Conservation (phyloP, 768 basidiomycete species). For the Phaffia australis region DNA sequence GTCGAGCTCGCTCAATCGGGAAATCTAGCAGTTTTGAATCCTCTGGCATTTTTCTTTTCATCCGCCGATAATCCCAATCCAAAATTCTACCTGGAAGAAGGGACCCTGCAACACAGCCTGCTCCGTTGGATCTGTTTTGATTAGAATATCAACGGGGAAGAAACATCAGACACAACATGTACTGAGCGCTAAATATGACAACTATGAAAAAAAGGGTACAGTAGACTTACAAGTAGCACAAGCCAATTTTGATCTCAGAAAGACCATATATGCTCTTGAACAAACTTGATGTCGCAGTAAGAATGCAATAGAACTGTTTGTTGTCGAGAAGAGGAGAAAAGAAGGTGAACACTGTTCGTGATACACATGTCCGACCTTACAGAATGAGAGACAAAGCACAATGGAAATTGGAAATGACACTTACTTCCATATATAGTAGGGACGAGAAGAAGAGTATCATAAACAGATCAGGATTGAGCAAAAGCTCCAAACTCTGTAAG, state of each 20-base stretch:
- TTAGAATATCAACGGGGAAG: no score
- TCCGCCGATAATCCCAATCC: slow-evolving; percentile 53
- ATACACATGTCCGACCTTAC: slow-evolving; percentile 37
- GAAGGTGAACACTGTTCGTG: slow-evolving; percentile 43
- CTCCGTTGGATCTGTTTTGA: slow-evolving; percentile 43
- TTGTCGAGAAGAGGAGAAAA: slow-evolving; percentile 49
- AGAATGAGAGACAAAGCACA: background rate
- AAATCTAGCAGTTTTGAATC: slow-evolving; percentile 28
- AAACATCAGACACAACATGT: no score
- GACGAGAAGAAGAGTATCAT: slow-evolving; percentile 33
- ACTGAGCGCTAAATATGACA: no score
- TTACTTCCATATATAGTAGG: slow-evolving; percentile 29
- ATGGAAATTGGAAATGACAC: slow-evolving; percentile 25
- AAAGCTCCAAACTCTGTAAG: slow-evolving; percentile 32
- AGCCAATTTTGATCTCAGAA: slow-evolving; percentile 54
- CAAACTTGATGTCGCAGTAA: slow-evolving; percentile 52
- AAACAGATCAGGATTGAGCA: slow-evolving; percentile 35
- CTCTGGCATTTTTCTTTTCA: slow-evolving; percentile 33
- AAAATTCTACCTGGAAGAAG: slow-evolving; percentile 52
- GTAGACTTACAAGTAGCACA: slow-evolving; percentile 55
- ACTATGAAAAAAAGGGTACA: no score
- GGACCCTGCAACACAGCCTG: slow-evolving; percentile 57
- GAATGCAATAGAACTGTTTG: slow-evolving; percentile 52
- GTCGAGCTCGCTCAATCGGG: slow-evolving; percentile 29
- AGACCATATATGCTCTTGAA: slow-evolving; percentile 53